Conservation (phyloP, 192 early-diverging fungal species). For the Coemansia sp. region DNA sequence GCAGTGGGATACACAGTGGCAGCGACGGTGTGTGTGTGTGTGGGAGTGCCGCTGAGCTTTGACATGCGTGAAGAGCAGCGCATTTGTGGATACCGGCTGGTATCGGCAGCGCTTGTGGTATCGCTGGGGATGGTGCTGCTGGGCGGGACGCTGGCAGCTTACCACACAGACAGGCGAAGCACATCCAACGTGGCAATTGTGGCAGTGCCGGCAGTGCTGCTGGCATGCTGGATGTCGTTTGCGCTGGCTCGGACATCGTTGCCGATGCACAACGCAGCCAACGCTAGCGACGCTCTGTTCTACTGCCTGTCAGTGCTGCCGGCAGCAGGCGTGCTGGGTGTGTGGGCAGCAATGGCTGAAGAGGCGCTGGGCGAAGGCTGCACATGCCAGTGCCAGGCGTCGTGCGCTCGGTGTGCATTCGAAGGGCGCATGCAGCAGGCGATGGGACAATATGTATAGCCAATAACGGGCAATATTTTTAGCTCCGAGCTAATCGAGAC, state of each 20-base stretch:
- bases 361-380: conserved; percentile 7
- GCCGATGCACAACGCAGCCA: conserved; percentile 36
- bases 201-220: conserved; percentile 25
- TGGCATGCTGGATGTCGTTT: conserved; percentile 33
- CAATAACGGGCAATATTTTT: background rate
- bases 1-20: conserved; percentile 29
- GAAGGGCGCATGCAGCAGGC: conserved; percentile 8
- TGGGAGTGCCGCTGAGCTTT: conserved; percentile 44
- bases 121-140: conserved; percentile 29
- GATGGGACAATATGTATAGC: background rate
- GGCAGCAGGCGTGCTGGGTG: conserved; percentile 15
- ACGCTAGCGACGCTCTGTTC: conserved; percentile 48
- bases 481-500: background rate
- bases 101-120: conserved; percentile 31
- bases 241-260: conserved; percentile 41
- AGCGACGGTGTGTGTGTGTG: conserved; percentile 29
- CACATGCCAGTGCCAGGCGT: conserved; percentile 7
- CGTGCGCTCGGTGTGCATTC: conserved; percentile 1
- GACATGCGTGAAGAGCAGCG: conserved; percentile 29
- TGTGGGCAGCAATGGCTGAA: conserved; percentile 34
- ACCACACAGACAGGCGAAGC: conserved; percentile 25
- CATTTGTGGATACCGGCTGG: conserved; percentile 46
- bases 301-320: conserved; percentile 50
- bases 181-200: conserved; percentile 18
- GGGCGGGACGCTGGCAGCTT: conserved; percentile 33